Evolutionary conservation across 2,329 filamentous ascomycete genomes (phyloP), one percentile per base, ranked within the genome.

Genomic region (Calonectria leucothoes): DNA sequence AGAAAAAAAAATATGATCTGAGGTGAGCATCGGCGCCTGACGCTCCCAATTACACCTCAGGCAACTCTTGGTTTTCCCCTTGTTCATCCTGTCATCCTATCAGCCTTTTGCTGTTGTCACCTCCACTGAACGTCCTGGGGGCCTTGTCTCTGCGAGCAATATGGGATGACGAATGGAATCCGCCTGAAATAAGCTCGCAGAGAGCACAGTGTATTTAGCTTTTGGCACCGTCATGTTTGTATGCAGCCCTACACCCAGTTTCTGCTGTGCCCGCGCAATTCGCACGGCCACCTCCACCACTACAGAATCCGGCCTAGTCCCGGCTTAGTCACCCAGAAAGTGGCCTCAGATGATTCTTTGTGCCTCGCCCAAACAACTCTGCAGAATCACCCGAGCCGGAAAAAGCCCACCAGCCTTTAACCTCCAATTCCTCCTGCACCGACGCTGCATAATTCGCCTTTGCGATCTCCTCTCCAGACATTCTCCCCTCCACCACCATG

Each of bases 401-500:
- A 77, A 80, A 81, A 76, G 66, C 71, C 74, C 72, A 70, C 75
- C 72, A 76, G 72, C 76, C 75, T 51, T 51, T 72, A 73, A 77
- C 74, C 78, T 78, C 76, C 73, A 78, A 76, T 73, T 69, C 72
- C 73, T 76, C 71, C 63, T 68, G 52, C 75, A 51, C 66, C 76
- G 66, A 77, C 80, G 65, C 66, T 79, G 73, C 75, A 74, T 72
- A 73, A 73, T 72, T 48, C 75, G 71, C 74, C 74, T 68, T 66
- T 49, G 42, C 63, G 69, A 69, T 65, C 70, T 33, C 61, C 66
- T 70, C 73, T 70, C 64, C 75, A 70, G 71, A 81, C 82, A 83
- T 66, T 70, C 72, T 48, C 74, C 68, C 70, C 73, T 69, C 74
- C 74, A 77, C 75, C 86, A 94, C 93, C 91, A 91, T 91, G 84